These are phyloP conservation scores for Camellia sinensis DNA, from an alignment of 148 eudicot genomes.

Conservation along the genomic window DNA sequence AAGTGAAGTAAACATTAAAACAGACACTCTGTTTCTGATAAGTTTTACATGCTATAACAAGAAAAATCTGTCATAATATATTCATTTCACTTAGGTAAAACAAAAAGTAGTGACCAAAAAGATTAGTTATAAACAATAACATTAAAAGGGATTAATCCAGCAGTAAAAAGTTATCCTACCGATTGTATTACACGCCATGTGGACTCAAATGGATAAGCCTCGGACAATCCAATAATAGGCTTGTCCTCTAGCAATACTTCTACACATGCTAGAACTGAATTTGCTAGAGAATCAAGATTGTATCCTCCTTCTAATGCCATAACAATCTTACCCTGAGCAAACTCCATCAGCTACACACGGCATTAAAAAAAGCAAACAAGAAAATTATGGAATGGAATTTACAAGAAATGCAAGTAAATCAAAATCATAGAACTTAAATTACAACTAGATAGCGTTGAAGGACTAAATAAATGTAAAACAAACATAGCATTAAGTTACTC, in stretches of 20 bases:
- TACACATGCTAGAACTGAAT: constrained; percentile 83
- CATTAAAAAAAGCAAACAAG: constrained; percentile 4
- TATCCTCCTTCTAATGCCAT: constrained; percentile 99
- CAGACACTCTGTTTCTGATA: neutral
- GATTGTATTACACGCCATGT: constrained; percentile 85
- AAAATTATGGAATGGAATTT: neutral
- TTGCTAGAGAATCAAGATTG: constrained; percentile 75
- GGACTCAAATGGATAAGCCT: constrained; percentile 82
- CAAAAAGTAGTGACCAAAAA: neutral
- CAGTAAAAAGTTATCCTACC: constrained; percentile 33
- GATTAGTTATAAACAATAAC: neutral
- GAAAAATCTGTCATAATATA: neutral
- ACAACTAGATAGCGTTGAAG: neutral
- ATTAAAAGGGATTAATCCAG: neutral
- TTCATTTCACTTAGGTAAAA: neutral
- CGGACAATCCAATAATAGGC: constrained; percentile 55
- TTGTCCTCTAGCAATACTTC: constrained; percentile 72
- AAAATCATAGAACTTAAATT: neutral
- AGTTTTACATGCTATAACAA: neutral
- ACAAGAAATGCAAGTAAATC: neutral
- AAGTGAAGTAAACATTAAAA: neutral
- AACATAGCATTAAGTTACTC: neutral
- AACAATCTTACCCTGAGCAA: constrained; percentile 80
- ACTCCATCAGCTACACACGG: constrained; percentile 73
- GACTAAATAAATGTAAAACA: neutral